Evolutionary conservation across 345 rosid genomes (phyloP).

Genomic region (Isatis tinctoria): DNA sequence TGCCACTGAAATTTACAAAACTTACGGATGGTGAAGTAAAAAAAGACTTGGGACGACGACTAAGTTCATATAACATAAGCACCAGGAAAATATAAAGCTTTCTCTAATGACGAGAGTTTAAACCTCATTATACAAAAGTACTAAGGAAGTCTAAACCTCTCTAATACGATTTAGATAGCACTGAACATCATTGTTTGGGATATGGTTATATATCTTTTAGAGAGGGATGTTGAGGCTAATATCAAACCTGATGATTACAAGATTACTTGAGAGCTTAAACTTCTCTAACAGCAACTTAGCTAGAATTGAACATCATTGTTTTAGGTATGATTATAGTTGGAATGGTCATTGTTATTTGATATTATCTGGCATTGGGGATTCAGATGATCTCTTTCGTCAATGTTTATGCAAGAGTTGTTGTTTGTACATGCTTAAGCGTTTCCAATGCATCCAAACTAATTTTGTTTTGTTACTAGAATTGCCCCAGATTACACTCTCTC

Average conservation of each 20-base stretch:
- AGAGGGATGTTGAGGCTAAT: no score
- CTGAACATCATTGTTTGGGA: background rate
- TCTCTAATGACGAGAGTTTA: no score
- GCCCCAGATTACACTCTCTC: background rate
- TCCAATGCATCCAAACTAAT: background rate
- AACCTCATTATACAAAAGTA: no score
- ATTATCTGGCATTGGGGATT: background rate
- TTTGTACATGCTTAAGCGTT: background rate
- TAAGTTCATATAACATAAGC: no score
- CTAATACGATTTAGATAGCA: background rate
- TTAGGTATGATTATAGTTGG: background rate
- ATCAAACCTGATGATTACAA: background rate
- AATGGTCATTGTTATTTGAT: background rate
- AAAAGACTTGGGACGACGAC: background rate
- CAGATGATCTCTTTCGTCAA: background rate
- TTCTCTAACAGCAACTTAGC: no score
- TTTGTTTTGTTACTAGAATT: background rate
- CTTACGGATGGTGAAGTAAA: background rate
- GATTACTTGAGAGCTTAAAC: background rate
- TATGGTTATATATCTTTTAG: background rate
- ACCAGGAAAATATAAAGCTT: no score
- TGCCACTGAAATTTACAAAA: background rate
- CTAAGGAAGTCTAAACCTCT: no score
- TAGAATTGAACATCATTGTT: no score
- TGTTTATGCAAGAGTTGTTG: background rate